Evolutionary conservation across 495 filamentous ascomycete species (phyloP).

Genomic region (Tricharina praecox): DNA sequence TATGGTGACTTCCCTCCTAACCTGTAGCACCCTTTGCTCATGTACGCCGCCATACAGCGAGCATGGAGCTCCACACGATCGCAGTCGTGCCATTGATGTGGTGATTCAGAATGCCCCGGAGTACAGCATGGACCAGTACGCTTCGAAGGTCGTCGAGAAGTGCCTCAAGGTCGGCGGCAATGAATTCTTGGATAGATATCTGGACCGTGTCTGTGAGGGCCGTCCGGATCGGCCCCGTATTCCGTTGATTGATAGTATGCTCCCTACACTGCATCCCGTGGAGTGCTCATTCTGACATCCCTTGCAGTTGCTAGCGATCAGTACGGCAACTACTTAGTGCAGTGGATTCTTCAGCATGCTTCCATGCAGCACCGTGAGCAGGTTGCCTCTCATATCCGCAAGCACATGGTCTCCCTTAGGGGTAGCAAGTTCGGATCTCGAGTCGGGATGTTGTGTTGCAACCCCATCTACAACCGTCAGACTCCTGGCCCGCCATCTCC

Average conservation of each 20-base stretch:
- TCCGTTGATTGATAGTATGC: constrained; percentile 77
- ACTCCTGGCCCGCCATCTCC: constrained; percentile 19
- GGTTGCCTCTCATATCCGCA: constrained; percentile 83
- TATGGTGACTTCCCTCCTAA: constrained; percentile 4
- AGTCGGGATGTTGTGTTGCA: constrained; percentile 96
- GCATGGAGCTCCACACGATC: constrained; percentile 80
- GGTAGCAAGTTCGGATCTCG: constrained; percentile 97
- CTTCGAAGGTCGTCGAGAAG: constrained; percentile 97
- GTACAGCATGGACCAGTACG: constrained; percentile 98
- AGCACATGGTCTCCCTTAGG: constrained; percentile 97
- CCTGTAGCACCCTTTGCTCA: background rate
- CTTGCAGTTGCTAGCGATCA: constrained; percentile 75
- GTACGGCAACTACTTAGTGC: constrained; percentile 95
- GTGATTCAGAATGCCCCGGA: constrained; percentile 81
- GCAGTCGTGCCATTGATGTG: constrained; percentile 83
- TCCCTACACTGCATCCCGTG: background rate
- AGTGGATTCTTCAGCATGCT: constrained; percentile 85
- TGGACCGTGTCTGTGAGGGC: constrained; percentile 82
- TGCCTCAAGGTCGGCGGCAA: constrained; percentile 89
- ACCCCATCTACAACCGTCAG: constrained; percentile 38
- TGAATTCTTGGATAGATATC: constrained; percentile 84
- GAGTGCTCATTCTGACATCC: constrained; percentile 23
- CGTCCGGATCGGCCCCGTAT: constrained; percentile 83
- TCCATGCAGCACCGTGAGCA: constrained; percentile 76
- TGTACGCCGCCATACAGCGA: constrained; percentile 33